Evolutionary conservation across 768 basidiomycete genomes (phyloP).

Genomic region (Leccinum disarticulatum): DNA sequence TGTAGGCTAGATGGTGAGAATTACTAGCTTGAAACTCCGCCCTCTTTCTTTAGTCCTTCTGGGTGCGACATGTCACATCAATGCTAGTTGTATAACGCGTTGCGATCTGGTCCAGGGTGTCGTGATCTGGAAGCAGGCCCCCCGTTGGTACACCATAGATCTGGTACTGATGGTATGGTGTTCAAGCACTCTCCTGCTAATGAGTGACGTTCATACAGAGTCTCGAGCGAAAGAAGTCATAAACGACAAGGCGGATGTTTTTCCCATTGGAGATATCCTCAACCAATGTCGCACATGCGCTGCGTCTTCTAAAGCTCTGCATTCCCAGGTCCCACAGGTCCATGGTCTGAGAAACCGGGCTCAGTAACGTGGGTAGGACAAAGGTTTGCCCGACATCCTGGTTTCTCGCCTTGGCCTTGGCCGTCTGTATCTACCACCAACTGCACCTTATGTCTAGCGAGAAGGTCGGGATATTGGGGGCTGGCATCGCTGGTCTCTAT

Average conservation of each 20-base stretch:
- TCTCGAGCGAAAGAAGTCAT: neutral
- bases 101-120: too few relatives aligned
- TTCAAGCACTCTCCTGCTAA: neutral
- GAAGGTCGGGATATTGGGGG: slow-evolving; percentile 24
- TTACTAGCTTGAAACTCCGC: too few relatives aligned
- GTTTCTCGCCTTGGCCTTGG: too few relatives aligned
- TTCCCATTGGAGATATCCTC: neutral
- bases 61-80: too few relatives aligned
- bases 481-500: slow-evolving; percentile 15
- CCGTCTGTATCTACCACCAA: neutral
- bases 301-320: neutral
- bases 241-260: neutral
- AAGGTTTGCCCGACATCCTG: too few relatives aligned
- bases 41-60: too few relatives aligned
- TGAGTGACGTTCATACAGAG: neutral
- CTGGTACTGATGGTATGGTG: neutral
- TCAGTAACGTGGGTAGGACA: too few relatives aligned
- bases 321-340: too few relatives aligned
- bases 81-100: too few relatives aligned
- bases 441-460: neutral
- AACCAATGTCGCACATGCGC: neutral
- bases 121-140: too few relatives aligned
- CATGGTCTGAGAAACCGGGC: too few relatives aligned
- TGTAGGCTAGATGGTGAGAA: neutral
- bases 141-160: neutral